Base-by-base conservation (phyloP, 345 rosid genomes). In the Eucalyptus curtisii region DNA sequence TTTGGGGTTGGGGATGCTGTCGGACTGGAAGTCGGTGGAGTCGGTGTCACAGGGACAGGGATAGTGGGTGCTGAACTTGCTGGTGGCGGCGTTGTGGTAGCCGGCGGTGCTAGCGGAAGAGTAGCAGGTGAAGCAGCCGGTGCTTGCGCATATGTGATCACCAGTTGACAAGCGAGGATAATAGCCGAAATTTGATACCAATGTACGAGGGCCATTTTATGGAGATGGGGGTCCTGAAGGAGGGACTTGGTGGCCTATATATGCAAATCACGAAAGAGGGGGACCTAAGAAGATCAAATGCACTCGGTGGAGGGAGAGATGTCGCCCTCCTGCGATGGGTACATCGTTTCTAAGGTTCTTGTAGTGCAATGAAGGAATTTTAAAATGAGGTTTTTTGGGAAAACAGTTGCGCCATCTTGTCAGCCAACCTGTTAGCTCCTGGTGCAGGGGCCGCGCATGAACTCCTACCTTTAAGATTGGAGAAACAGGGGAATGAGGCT, bases 101-200 rank as follows among this genome's bases (percentile, higher is more conserved):
- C 55, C 16, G 95, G 93, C 10, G 94, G 94, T 86, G 27, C 91
- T 91, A 44, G 93, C 55, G 49, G 86, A 48, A 30, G 95, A 93
- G 71, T 91, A 47, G 93, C 88, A 2, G 99, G 99, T 33, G 97
- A 93, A 86, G 95, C 92, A 16, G 95, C 95, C 20, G 98, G 99
- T 90, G 93, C 89, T 92, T 97, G 97, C 86, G 95, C 98, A 92
- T 90, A 90, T 86, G 90, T 91, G 86, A 89, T 89, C 90, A 90
- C 90, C 53, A 91, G 87, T 42, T 90, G 93, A 90, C 94, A 90
- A 89, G 91, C 48, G 79, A 94, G 93, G 80, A 82, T 88, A 86
- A 82, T 88, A 89, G 89, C 90, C 42, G 94, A 84, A 87, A 93
- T n/a, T 86, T 91, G 89, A 87, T 87, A 88, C 95, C 93, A 89